Evolutionary conservation across 768 basidiomycete genomes (phyloP).

Genomic region (Crassisporium funariophilum): DNA sequence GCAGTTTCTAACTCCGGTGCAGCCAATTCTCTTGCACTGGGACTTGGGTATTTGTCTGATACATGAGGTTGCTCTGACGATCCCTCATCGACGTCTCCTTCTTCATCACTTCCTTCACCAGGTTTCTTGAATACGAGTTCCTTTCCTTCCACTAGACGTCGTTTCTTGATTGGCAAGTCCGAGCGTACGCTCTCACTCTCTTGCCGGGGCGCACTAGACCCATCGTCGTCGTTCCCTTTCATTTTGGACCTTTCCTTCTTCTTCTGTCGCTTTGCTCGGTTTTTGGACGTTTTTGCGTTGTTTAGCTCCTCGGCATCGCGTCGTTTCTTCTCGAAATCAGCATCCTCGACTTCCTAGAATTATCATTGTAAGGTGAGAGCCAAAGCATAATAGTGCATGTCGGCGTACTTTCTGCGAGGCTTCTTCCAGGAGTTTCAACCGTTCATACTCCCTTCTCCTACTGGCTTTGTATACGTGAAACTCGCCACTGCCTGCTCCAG

Average conservation of each 20-base stretch:
- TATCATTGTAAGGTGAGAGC: background rate
- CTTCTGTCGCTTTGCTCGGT: conserved; percentile 91
- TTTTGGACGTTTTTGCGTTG: conserved; percentile 92
- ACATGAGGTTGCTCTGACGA: conserved; percentile 5
- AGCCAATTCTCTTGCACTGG: conserved; percentile 7
- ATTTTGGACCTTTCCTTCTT: conserved; percentile 75
- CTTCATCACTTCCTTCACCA: conserved; percentile 40
- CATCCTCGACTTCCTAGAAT: conserved; percentile 64
- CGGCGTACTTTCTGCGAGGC: conserved; percentile 66
- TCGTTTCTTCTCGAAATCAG: conserved; percentile 77
- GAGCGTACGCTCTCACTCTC: conserved; percentile 23
- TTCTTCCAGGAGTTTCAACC: conserved; percentile 90
- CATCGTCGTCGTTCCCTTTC: conserved; percentile 32
- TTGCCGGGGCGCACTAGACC: conserved; percentile 24
- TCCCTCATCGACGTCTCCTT: conserved; percentile 33
- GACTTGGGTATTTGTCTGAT: no score
- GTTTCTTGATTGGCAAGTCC: conserved; percentile 68
- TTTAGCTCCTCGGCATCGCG: conserved; percentile 69
- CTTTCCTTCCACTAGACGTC: conserved; percentile 77
- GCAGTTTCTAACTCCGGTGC: conserved; percentile 15
- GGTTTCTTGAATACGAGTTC: conserved; percentile 59
- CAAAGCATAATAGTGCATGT: background rate
- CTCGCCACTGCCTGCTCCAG: conserved; percentile 96
- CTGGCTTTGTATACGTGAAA: conserved; percentile 99
- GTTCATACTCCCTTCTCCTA: conserved; percentile 91